Conservation (phyloP, 106 monocot genomes). For the Dendrobium huoshanense region DNA sequence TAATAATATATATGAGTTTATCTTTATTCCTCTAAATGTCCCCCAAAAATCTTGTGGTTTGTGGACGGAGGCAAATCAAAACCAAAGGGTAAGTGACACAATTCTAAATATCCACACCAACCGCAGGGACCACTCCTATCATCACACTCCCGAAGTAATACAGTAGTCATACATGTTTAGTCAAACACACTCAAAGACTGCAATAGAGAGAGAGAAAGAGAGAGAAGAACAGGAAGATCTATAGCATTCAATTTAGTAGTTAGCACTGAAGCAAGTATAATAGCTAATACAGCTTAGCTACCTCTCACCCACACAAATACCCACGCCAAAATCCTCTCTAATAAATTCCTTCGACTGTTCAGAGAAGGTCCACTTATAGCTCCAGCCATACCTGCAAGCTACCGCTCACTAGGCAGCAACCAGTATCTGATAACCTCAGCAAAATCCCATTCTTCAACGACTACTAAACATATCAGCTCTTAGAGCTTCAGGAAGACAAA, state of each 20-base stretch:
- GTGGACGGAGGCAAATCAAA: too few relatives aligned
- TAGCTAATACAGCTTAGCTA: conserved; percentile 7
- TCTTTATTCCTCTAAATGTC: too few relatives aligned
- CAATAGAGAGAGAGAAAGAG: not conserved
- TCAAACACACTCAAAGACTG: not conserved
- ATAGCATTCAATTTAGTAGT: not conserved
- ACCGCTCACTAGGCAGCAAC: not conserved
- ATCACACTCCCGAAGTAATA: not conserved
- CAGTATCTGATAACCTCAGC: not conserved
- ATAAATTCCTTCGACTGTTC: not conserved
- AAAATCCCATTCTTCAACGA: not conserved
- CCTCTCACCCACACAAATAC: conserved; percentile 8
- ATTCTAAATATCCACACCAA: too few relatives aligned
- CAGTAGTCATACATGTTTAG: not conserved
- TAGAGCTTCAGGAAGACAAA: too few relatives aligned
- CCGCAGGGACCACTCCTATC: not conserved
- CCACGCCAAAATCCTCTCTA: not conserved
- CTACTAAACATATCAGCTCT: too few relatives aligned
- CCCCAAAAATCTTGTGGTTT: too few relatives aligned
- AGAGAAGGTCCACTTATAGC: not conserved
- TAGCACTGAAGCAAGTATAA: conserved; percentile 20
- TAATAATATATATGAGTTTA: too few relatives aligned
- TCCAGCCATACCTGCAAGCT: not conserved
- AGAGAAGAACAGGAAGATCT: not conserved
- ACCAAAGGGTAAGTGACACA: too few relatives aligned